Percentiles rank a stretch among this genome's conserved stretches.
These are phyloP conservation scores for Teunomyces barrocoloradensis DNA, from an alignment of 805 yeast genomes.

Conservation along the genomic window DNA sequence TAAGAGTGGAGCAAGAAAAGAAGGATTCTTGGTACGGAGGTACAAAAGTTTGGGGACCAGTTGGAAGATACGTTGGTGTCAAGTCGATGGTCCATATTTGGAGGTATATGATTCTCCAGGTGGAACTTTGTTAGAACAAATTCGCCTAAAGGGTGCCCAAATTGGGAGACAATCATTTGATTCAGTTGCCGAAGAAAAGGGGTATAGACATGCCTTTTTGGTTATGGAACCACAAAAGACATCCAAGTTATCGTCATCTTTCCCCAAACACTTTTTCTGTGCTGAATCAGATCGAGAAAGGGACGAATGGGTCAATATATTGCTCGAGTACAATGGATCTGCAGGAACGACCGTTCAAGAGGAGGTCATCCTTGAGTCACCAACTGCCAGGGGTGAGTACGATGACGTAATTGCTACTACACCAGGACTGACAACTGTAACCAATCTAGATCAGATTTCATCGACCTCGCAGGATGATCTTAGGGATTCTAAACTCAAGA, in stretches of 20 bases:
- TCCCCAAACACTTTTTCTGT: slow-evolving; percentile 63
- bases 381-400: slow-evolving; percentile 10
- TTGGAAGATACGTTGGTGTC: slow-evolving; percentile 73
- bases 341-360: background rate
- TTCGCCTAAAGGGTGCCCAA: slow-evolving; percentile 49
- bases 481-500: slow-evolving; percentile 43
- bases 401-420: slow-evolving; percentile 10
- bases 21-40: slow-evolving; percentile 63
- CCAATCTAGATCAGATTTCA: slow-evolving; percentile 6
- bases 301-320: slow-evolving; percentile 62
- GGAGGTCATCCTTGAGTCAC: slow-evolving; percentile 4
- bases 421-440: background rate
- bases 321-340: slow-evolving; percentile 30
- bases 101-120: slow-evolving; percentile 57
- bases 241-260: slow-evolving; percentile 30
- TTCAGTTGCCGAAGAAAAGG: slow-evolving; percentile 43
- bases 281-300: slow-evolving; percentile 78
- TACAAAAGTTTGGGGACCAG: slow-evolving; percentile 59
- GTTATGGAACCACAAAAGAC: slow-evolving; percentile 45
- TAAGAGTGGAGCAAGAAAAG: slow-evolving; percentile 54
- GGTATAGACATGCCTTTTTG: slow-evolving; percentile 60
- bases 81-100: slow-evolving; percentile 56
- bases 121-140: slow-evolving; percentile 52
- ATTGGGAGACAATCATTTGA: slow-evolving; percentile 52
- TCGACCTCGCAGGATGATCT: slow-evolving; percentile 7